A percentile compares a stretch with the other conserved stretches of the same genome.
Evolutionary conservation across 306 rosid genomes (phyloP).

Genomic region (Luffa acutangula): DNA sequence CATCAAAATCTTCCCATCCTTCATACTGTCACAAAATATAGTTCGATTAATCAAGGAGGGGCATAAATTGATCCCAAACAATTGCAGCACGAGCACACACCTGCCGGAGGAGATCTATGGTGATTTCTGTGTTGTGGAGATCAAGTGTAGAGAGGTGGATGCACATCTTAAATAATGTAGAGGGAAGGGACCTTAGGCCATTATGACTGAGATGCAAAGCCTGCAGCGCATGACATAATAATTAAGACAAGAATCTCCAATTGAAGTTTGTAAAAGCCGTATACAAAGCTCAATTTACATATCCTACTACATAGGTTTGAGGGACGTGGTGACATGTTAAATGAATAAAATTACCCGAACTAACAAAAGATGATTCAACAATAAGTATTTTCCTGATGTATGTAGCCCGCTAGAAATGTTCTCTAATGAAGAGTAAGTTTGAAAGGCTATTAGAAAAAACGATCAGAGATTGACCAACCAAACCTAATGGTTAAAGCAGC

Average conservation of each 20-base stretch:
- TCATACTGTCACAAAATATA: conserved; percentile 39
- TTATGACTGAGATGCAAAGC: conserved; percentile 65
- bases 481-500: neutral
- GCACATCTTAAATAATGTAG: conserved; percentile 60
- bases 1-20: conserved; percentile 84
- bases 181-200: conserved; percentile 69
- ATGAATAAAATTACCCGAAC: neutral
- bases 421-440: neutral
- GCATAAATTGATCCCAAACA: neutral
- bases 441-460: neutral
- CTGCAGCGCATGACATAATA: conserved; percentile 26
- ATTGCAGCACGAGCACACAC: conserved; percentile 21
- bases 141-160: conserved; percentile 65
- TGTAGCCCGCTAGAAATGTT: neutral
- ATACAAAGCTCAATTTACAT: neutral
- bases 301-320: neutral
- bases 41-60: neutral
- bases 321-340: neutral
- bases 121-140: conserved; percentile 82
- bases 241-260: neutral
- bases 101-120: conserved; percentile 76
- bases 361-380: neutral
- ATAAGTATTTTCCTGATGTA: neutral
- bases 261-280: neutral
- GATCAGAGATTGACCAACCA: neutral